These are phyloP conservation scores for Suillus tomentosus DNA, from an alignment of 768 basidiomycete species.

Conservation along the genomic window DNA sequence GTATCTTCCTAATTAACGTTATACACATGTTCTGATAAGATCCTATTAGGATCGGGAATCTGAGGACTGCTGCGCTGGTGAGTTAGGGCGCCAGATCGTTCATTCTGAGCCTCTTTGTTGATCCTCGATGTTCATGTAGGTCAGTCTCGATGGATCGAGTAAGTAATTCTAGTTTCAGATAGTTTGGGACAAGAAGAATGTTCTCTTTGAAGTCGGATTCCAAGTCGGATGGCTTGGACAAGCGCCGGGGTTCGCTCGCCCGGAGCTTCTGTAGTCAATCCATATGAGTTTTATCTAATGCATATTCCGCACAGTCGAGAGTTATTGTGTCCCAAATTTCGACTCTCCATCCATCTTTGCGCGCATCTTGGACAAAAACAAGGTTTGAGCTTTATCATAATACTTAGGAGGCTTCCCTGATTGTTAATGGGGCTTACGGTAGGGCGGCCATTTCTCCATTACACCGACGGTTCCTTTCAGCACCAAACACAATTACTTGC, in stretches of 20 bases:
- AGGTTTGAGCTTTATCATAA: slow-evolving; percentile 35
- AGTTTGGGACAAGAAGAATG: neutral
- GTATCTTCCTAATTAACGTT: slow-evolving; percentile 23
- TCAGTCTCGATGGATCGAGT: slow-evolving; percentile 86
- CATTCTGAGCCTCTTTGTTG: neutral
- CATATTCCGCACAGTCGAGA: slow-evolving; percentile 61
- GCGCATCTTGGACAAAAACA: slow-evolving; percentile 84
- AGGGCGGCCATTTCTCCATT: slow-evolving; percentile 92
- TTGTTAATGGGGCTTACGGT: slow-evolving; percentile 11
- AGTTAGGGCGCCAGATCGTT: slow-evolving; percentile 20
- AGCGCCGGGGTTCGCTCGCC: neutral
- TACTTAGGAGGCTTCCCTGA: neutral
- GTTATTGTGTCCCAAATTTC: slow-evolving; percentile 91
- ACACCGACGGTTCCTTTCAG: slow-evolving; percentile 68
- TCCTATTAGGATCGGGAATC: slow-evolving; percentile 74
- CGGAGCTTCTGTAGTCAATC: neutral
- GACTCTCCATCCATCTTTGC: slow-evolving; percentile 94
- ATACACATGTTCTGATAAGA: slow-evolving; percentile 21
- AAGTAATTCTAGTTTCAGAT: slow-evolving; percentile 18
- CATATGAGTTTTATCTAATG: neutral
- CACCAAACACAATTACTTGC: slow-evolving; percentile 82
- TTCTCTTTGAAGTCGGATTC: neutral
- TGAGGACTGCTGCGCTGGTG: slow-evolving; percentile 78
- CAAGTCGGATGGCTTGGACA: slow-evolving; percentile 1
- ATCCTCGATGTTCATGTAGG: slow-evolving; percentile 28